Percentiles rank a stretch among this genome's conserved stretches.
phyloP scores from a whole-genome alignment of 805 yeast genomes.

The Kuraishia borneana region DNA sequence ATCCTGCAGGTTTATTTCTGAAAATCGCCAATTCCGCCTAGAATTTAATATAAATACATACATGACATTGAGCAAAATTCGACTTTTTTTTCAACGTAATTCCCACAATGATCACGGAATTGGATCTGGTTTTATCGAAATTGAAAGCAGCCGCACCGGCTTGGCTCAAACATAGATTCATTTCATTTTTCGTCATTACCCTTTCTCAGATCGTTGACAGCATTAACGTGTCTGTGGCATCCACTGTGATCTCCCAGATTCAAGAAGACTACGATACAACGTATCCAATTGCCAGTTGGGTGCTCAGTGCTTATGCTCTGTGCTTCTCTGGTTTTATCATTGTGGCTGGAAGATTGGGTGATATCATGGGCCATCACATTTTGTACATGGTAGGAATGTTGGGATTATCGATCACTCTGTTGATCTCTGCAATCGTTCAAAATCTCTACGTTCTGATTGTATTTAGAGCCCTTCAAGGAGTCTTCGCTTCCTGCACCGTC shows the following conservation, averaged over 20 bases:
- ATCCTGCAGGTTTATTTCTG: too few relatives aligned
- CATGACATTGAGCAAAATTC: too few relatives aligned
- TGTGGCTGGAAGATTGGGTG: constrained; percentile 23
- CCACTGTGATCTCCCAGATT: constrained; percentile 3
- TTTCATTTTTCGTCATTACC: constrained; percentile 1
- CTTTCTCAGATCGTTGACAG: constrained; percentile 1
- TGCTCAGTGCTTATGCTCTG: constrained; percentile 21
- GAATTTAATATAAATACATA: too few relatives aligned
- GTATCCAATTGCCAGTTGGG: constrained; percentile 15
- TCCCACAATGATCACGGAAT: too few relatives aligned
- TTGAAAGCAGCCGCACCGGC: too few relatives aligned
- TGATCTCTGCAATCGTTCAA: not conserved
- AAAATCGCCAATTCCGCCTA: too few relatives aligned
- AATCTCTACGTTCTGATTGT: constrained; percentile 20
- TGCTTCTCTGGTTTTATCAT: constrained; percentile 26
- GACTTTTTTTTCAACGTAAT: too few relatives aligned
- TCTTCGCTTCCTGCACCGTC: constrained; percentile 21
- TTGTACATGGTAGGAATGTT: constrained; percentile 15
- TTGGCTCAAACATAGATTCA: too few relatives aligned
- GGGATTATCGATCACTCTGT: constrained; percentile 8
- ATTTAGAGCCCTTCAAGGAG: constrained; percentile 26
- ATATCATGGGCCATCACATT: constrained; percentile 19
- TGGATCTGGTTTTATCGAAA: too few relatives aligned
- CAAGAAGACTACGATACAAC: not conserved
- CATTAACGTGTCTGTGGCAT: constrained; percentile 6